phyloP scores from a whole-genome alignment of 2,329 filamentous ascomycete species.

The Hypomyces perniciosus region DNA sequence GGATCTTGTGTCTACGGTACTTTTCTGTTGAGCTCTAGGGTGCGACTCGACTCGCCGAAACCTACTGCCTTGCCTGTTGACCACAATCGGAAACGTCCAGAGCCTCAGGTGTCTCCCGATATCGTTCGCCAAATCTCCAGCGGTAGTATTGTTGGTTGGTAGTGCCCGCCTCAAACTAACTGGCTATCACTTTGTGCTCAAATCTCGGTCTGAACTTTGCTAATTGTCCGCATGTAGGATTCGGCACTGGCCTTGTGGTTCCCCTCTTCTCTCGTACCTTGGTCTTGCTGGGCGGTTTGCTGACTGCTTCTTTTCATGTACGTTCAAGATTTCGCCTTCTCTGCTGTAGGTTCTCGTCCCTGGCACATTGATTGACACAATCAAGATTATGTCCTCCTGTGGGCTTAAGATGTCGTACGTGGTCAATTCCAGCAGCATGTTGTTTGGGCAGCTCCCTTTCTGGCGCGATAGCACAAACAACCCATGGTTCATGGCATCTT shows the following conservation, averaged over 20 bases:
- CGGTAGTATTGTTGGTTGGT: conserved; percentile 47
- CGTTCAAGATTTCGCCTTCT: conserved; percentile 15
- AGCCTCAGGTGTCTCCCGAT: conserved; percentile 20
- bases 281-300: conserved; percentile 59
- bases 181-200: background rate
- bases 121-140: conserved; percentile 46
- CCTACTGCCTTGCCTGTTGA: conserved; percentile 12
- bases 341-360: background rate
- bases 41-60: conserved; percentile 25
- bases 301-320: conserved; percentile 60
- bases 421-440: conserved; percentile 31
- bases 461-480: conserved; percentile 49
- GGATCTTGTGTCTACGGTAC: conserved; percentile 23
- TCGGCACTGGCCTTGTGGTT: conserved; percentile 58
- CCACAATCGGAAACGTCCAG: conserved; percentile 14
- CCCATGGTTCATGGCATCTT: conserved; percentile 61
- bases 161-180: background rate
- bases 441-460: conserved; percentile 33
- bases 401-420: conserved; percentile 36
- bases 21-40: conserved; percentile 20
- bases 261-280: conserved; percentile 66
- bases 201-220: background rate
- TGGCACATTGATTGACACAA: conserved; percentile 11
- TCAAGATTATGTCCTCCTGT: conserved; percentile 37
- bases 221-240: conserved; percentile 38